Evolutionary conservation across 495 filamentous ascomycete genomes (phyloP).

Genomic region (Trichoderma gamsii): DNA sequence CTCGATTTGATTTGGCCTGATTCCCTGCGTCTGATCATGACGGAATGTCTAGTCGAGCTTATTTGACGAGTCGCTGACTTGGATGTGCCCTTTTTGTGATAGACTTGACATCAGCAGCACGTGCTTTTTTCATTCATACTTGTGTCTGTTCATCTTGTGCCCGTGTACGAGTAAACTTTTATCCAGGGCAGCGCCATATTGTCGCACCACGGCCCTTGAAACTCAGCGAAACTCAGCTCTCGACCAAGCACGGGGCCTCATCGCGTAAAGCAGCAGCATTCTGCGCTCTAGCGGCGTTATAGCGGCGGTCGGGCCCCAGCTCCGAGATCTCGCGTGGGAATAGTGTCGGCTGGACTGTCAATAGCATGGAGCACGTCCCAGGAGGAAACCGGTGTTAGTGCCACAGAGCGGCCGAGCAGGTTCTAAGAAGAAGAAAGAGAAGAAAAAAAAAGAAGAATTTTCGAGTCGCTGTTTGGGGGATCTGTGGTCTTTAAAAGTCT

Average conservation of each 20-base stretch:
- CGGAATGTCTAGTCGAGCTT: too few relatives aligned
- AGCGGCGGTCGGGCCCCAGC: background rate
- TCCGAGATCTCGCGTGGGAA: constrained; percentile 2
- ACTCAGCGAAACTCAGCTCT: background rate
- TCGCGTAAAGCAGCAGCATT: background rate
- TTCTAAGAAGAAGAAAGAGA: background rate
- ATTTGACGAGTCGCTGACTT: too few relatives aligned
- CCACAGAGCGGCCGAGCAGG: background rate
- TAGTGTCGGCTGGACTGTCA: background rate
- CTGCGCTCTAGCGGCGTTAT: background rate
- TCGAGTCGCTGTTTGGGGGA: too few relatives aligned
- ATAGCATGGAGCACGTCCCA: too few relatives aligned
- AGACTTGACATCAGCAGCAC: too few relatives aligned
- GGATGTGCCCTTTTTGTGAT: too few relatives aligned
- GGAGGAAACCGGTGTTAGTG: background rate
- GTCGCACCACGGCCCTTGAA: constrained; percentile 7
- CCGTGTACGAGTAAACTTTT: background rate
- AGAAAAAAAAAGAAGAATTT: too few relatives aligned
- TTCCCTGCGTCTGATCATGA: too few relatives aligned
- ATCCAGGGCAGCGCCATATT: background rate
- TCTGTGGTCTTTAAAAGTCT: too few relatives aligned
- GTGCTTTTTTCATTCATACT: too few relatives aligned
- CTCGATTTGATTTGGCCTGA: background rate
- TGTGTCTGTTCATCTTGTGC: too few relatives aligned
- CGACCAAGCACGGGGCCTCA: background rate